Percentiles rank a stretch among this genome's conserved stretches.
Conservation (phyloP, 495 filamentous ascomycete species). For the Podospora fimiseda region DNA sequence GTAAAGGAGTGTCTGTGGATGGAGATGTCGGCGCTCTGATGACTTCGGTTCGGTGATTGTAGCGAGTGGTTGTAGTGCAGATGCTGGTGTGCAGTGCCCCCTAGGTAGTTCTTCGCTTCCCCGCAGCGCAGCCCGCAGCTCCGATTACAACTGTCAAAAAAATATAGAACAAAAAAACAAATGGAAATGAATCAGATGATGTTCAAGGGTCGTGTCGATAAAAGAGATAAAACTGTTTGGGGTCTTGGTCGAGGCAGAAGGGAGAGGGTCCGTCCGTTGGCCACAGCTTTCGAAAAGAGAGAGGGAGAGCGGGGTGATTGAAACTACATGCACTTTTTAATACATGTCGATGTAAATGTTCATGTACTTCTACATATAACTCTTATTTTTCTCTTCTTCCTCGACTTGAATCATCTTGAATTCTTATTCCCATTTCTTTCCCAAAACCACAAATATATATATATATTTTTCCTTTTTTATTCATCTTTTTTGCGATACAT, state of each 20-base stretch:
- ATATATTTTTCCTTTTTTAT: too few species aligned
- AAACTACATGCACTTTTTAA: too few species aligned
- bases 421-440: too few species aligned
- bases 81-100: neutral
- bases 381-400: too few species aligned
- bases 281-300: constrained; percentile 10
- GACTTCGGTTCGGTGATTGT: neutral
- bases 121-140: neutral
- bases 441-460: too few species aligned
- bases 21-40: constrained; percentile 9
- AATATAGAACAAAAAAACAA: neutral
- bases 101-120: too few species aligned
- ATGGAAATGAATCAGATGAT: neutral
- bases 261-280: constrained; percentile 8
- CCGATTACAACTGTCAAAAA: constrained; percentile 3
- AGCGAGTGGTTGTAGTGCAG: constrained; percentile 3
- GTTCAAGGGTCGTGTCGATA: neutral
- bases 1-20: constrained; percentile 19
- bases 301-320: constrained; percentile 4
- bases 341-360: too few species aligned
- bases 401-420: too few species aligned
- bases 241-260: neutral
- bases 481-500: too few species aligned
- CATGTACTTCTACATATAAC: too few species aligned
- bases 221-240: neutral